Base-by-base conservation (phyloP, 768 basidiomycete genomes). In the Lactifluus hygrophoroides region DNA sequence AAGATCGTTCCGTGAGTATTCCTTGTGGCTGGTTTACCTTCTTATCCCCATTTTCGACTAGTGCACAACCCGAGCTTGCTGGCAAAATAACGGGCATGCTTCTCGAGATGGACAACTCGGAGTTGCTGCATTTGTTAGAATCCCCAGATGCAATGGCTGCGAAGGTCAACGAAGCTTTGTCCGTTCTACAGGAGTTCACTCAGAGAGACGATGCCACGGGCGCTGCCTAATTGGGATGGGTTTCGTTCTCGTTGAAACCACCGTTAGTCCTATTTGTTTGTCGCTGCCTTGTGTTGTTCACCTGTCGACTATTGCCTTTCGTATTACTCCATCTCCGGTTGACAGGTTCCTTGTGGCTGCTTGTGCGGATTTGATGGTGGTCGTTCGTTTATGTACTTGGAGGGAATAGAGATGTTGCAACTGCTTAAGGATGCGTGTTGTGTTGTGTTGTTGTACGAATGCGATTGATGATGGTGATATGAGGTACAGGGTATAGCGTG, bases 51-150 rank as follows among this genome's bases (percentile, higher is more conserved):
- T 53, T 45, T 56, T 23, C 55, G 58, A 91, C 86, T 23, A 71
- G 85, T 57, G 21, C 57, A 7, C 86, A 98, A 67, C 91, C 94
- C 57, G 94, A 95, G 21, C 77, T 96, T 69, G 94, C 96, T 64
- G 96, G 96, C 61, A 97, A 97, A 81, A 96, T 97, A 72, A 97
- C 94, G 44, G 94, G 93, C 56, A 97, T 97, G 94, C 78, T 97
- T 69, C 83, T 97, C 64, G 94, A 99, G 83, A 98, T 99, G 95
- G 94, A 97, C 73, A 95, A 95, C 75, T 69, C 79, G 48, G 96
- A 98, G 74, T 80, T 99, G 51, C 75, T 98, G 28, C 86, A 90
- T 74, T 82, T 99, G 50, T 75, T 98, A 66, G 93, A 95, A 60
- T 75, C 83, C 54, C 75, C 77, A 21, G 90, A 92, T 10, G 83